Evolutionary conservation across 192 early-diverging fungal species (phyloP).

Genomic region (Mortierella alpina): DNA sequence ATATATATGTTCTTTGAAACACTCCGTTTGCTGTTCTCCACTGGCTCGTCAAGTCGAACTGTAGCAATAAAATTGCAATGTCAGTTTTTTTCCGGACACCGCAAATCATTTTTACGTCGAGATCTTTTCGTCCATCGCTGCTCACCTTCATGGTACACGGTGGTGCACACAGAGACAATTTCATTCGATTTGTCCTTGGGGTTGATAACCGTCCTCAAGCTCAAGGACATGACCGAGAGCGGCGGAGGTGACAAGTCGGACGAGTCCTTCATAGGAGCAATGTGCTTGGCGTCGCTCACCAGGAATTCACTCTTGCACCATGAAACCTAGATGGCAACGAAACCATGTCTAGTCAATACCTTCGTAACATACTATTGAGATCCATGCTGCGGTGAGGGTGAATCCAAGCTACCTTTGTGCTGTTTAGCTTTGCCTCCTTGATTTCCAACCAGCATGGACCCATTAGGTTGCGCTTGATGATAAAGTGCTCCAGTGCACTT

Average conservation of each 20-base stretch:
- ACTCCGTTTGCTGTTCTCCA: constrained; percentile 42
- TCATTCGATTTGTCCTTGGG: constrained; percentile 87
- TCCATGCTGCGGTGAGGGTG: neutral
- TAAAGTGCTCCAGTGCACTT: constrained; percentile 88
- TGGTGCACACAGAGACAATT: constrained; percentile 80
- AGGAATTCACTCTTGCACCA: constrained; percentile 89
- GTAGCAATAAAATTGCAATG: neutral
- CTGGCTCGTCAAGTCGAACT: constrained; percentile 68
- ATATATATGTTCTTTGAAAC: constrained; percentile 69
- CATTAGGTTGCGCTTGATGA: constrained; percentile 95
- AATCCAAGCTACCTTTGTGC: constrained; percentile 55
- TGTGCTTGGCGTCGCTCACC: constrained; percentile 76
- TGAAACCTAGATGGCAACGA: constrained; percentile 63
- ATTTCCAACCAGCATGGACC: constrained; percentile 95
- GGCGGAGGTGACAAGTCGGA: constrained; percentile 71
- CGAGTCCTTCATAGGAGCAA: constrained; percentile 69
- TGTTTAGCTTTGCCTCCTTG: constrained; percentile 62
- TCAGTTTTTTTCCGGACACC: neutral
- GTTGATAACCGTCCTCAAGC: constrained; percentile 86
- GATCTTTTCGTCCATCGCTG: neutral
- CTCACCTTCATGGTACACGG: constrained; percentile 78
- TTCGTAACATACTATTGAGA: constrained; percentile 16
- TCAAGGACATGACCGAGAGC: constrained; percentile 88
- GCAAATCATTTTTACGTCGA: neutral
- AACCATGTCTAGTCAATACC: too few relatives aligned